These are phyloP conservation scores for Xerophyta viscosa DNA, from an alignment of 106 monocot species.

Conservation along the genomic window DNA sequence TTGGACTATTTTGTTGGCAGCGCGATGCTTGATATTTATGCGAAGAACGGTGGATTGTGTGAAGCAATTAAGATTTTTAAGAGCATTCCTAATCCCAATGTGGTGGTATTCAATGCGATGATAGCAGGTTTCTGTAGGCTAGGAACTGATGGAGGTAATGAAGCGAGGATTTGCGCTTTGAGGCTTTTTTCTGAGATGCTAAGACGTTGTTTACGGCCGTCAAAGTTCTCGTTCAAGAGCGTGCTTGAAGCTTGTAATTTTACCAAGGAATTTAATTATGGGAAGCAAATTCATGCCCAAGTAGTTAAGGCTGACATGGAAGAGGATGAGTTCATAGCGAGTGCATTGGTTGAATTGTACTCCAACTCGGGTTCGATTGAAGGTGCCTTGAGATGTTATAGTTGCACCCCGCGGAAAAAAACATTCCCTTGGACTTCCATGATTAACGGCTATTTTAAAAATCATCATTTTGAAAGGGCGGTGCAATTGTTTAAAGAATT, in stretches of 20 bases:
- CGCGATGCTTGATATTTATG: slow-evolving; percentile 53
- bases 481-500: slow-evolving; percentile 36
- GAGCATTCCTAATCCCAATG: slow-evolving; percentile 27
- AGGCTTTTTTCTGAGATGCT: slow-evolving; percentile 41
- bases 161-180: slow-evolving; percentile 29
- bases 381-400: slow-evolving; percentile 45
- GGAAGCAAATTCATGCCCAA: slow-evolving; percentile 60
- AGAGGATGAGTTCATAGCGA: slow-evolving; percentile 53
- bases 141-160: slow-evolving; percentile 6
- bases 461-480: slow-evolving; percentile 38
- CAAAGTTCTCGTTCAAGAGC: slow-evolving; percentile 71
- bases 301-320: slow-evolving; percentile 35
- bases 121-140: slow-evolving; percentile 34
- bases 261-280: slow-evolving; percentile 27
- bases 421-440: slow-evolving; percentile 53
- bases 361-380: slow-evolving; percentile 24
- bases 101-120: slow-evolving; percentile 67
- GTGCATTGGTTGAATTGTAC: slow-evolving; percentile 60
- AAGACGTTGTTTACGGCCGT: slow-evolving; percentile 34
- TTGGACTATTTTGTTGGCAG: slow-evolving; percentile 36
- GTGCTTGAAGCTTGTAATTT: slow-evolving; percentile 49
- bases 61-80: slow-evolving; percentile 37
- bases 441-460: slow-evolving; percentile 46
- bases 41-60: slow-evolving; percentile 33
- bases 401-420: slow-evolving; percentile 30